Evolutionary conservation across 2,329 filamentous ascomycete species (phyloP).

Genomic region (Claviceps africana): DNA sequence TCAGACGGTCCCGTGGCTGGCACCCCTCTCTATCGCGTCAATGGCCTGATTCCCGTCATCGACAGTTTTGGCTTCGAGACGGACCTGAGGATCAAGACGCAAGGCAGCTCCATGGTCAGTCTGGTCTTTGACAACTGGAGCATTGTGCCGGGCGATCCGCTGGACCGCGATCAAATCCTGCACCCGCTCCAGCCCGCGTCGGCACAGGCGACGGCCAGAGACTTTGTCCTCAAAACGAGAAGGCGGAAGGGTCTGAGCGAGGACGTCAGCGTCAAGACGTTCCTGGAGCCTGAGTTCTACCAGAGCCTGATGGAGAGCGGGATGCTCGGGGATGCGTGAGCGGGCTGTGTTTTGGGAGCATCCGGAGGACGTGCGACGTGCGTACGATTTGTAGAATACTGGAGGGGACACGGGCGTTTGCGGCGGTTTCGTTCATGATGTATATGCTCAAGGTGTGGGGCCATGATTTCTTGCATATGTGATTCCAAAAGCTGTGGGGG

Average conservation of each 20-base stretch:
- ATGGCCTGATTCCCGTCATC: conserved; percentile 85
- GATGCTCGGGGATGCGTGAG: conserved; percentile 48
- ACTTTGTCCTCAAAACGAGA: conserved; percentile 94
- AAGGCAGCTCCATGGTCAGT: conserved; percentile 79
- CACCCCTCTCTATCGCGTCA: conserved; percentile 84
- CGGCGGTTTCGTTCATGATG: too few species aligned
- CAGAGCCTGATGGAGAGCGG: conserved; percentile 78
- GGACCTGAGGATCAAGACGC: conserved; percentile 87
- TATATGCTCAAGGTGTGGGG: too few species aligned
- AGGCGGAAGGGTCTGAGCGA: conserved; percentile 87
- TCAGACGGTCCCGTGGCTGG: conserved; percentile 90
- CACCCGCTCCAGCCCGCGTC: conserved; percentile 76
- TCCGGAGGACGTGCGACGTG: neutral
- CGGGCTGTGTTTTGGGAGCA: neutral
- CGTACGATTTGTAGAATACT: neutral
- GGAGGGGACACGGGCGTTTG: neutral
- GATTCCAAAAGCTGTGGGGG: neutral
- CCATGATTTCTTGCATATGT: neutral
- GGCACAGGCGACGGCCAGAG: conserved; percentile 78
- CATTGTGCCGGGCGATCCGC: conserved; percentile 86
- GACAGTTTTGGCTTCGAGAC: conserved; percentile 98
- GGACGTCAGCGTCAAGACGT: conserved; percentile 91
- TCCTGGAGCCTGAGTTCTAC: conserved; percentile 89
- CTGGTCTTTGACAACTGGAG: conserved; percentile 94
- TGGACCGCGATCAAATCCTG: conserved; percentile 74